Conservation (phyloP, 306 rosid species). For the Hippophae tibetana region DNA sequence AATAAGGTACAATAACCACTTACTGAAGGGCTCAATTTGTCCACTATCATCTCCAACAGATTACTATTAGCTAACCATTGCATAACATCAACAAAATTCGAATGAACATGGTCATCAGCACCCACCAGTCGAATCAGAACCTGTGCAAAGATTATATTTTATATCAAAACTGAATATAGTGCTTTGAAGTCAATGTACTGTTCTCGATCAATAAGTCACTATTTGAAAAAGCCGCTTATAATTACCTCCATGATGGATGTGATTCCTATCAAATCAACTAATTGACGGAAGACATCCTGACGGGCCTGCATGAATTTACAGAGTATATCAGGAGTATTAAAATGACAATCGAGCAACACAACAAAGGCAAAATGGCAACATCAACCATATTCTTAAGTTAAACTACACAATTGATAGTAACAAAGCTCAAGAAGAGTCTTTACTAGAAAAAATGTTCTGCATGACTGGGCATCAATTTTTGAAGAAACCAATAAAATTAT, state of each 20-base stretch:
- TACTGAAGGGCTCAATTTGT: slow-evolving; percentile 83
- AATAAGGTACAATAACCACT: slow-evolving; percentile 23
- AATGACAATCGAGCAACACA: not conserved
- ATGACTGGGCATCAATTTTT: too few species aligned
- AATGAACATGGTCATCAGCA: slow-evolving; percentile 85
- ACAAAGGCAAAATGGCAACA: not conserved
- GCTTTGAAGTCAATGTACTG: not conserved
- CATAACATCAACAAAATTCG: slow-evolving; percentile 89
- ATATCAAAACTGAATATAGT: slow-evolving; percentile 17
- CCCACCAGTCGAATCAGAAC: slow-evolving; percentile 94
- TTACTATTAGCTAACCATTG: slow-evolving; percentile 96
- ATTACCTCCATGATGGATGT: slow-evolving; percentile 99
- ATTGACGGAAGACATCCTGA: slow-evolving; percentile 75
- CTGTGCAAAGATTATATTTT: slow-evolving; percentile 36
- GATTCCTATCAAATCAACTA: slow-evolving; percentile 95
- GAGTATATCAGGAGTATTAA: slow-evolving; percentile 6
- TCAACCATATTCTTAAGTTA: too few species aligned
- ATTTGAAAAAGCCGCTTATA: not conserved
- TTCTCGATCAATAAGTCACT: slow-evolving; percentile 2
- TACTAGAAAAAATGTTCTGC: too few species aligned
- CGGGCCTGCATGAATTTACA: slow-evolving; percentile 55
- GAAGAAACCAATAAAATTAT: too few species aligned
- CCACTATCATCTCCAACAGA: slow-evolving; percentile 92
- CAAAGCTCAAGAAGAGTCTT: too few species aligned
- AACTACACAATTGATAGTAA: too few species aligned